These are phyloP conservation scores for Termitomyces sp. DNA, from an alignment of 768 basidiomycete species.

Conservation along the genomic window DNA sequence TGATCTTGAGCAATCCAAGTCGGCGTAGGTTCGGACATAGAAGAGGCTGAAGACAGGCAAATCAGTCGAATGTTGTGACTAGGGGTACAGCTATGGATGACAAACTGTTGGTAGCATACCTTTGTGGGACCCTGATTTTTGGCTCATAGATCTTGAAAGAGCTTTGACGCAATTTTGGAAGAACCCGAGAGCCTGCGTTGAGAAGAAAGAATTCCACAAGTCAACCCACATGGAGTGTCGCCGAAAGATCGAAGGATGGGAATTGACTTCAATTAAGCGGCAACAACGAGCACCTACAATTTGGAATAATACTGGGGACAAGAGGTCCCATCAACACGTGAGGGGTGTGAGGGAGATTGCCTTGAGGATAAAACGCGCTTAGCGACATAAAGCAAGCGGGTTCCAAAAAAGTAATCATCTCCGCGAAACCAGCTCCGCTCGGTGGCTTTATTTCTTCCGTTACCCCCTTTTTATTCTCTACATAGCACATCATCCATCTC, in stretches of 20 bases:
- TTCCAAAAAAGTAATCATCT: neutral
- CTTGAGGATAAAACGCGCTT: neutral
- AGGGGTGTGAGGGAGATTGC: neutral
- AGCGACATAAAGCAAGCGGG: neutral
- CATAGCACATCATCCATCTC: neutral
- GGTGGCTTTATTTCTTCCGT: conserved; percentile 1
- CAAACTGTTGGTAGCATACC: too few relatives aligned
- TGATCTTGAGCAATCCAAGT: too few relatives aligned
- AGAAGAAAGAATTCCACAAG: too few relatives aligned
- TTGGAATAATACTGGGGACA: neutral
- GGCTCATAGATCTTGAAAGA: too few relatives aligned
- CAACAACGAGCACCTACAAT: conserved; percentile 4
- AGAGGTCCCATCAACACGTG: conserved; percentile 1
- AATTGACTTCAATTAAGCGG: neutral
- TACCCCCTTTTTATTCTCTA: conserved; percentile 4
- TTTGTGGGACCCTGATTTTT: too few relatives aligned
- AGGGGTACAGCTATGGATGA: too few relatives aligned
- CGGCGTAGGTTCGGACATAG: too few relatives aligned
- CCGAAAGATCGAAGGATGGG: too few relatives aligned
- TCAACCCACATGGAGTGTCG: too few relatives aligned
- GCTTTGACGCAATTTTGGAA: neutral
- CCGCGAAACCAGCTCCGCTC: conserved; percentile 10
- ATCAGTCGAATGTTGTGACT: too few relatives aligned
- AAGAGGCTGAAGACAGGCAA: too few relatives aligned
- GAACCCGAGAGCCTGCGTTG: neutral